Conservation (phyloP, 768 basidiomycete species). For the Rickenella mellea region DNA sequence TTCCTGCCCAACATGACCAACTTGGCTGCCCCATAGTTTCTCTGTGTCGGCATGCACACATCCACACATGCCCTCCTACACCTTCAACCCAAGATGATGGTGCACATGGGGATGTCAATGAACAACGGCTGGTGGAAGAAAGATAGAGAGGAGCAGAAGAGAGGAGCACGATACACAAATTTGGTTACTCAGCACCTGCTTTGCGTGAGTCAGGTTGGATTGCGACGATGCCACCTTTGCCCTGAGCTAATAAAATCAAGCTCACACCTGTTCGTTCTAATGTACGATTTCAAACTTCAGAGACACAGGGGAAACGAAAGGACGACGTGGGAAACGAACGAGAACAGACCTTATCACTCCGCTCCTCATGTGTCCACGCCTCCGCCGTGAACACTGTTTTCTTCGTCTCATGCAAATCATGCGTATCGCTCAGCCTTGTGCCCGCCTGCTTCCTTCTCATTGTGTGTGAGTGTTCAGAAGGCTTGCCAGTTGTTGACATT, state of each 20-base stretch:
- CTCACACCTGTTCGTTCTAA: too few species aligned
- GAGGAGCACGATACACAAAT: constrained; percentile 65
- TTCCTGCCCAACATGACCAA: constrained; percentile 89
- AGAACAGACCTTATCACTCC: constrained; percentile 47
- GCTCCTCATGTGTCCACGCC: constrained; percentile 31
- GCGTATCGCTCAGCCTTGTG: constrained; percentile 59
- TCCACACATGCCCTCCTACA: constrained; percentile 89
- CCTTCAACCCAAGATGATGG: constrained; percentile 43
- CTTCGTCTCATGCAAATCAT: constrained; percentile 54
- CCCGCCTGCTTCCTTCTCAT: constrained; percentile 70
- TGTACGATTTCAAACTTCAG: too few species aligned
- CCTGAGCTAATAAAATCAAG: constrained; percentile 50
- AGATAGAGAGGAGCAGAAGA: background rate
- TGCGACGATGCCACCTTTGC: constrained; percentile 46
- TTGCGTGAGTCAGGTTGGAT: constrained; percentile 51
- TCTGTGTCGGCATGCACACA: constrained; percentile 86
- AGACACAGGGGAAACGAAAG: too few species aligned
- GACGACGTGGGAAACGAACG: too few species aligned
- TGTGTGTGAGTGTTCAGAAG: constrained; percentile 69
- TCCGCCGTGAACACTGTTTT: constrained; percentile 50
- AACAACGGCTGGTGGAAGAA: background rate
- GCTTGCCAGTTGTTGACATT: constrained; percentile 83
- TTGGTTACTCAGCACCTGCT: constrained; percentile 76
- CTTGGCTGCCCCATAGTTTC: constrained; percentile 88
- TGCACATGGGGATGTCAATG: too few species aligned